Evolutionary conservation across 2,329 filamentous ascomycete genomes (phyloP).

Genomic region (Coniella vitis): DNA sequence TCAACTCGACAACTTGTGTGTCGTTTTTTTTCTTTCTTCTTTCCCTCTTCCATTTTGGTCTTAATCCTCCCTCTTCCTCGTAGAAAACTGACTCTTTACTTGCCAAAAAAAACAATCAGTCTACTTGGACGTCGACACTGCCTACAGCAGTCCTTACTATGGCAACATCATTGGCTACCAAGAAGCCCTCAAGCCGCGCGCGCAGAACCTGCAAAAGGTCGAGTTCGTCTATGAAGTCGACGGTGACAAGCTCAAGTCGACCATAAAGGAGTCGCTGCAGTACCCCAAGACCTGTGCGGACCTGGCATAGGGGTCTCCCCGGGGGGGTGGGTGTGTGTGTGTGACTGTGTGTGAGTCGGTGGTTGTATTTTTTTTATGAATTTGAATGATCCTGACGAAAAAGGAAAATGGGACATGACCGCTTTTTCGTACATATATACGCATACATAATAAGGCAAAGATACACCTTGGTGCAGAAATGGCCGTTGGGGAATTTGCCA

Average conservation of each 20-base stretch:
- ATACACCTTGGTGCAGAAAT: too few species aligned
- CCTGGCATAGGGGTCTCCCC: not conserved
- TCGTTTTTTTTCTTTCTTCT: not conserved
- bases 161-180: conserved; percentile 21
- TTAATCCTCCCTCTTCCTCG: too few species aligned
- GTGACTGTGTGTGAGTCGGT: too few species aligned
- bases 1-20: conserved; percentile 20
- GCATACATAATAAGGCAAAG: too few species aligned
- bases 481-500: too few species aligned
- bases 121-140: conserved; percentile 20
- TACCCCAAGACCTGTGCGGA: conserved; percentile 37
- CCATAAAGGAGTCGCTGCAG: conserved; percentile 25
- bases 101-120: conserved; percentile 9
- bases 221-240: conserved; percentile 19
- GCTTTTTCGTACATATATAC: too few species aligned
- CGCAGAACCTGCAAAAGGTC: conserved; percentile 18
- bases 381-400: too few species aligned
- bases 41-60: not conserved
- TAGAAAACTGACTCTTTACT: too few species aligned
- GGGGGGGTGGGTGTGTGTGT: too few species aligned
- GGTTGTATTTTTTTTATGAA: too few species aligned
- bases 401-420: too few species aligned
- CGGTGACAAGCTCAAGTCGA: conserved; percentile 28
- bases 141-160: conserved; percentile 17
- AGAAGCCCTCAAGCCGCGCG: conserved; percentile 12